Percentiles rank a stretch among this genome's conserved stretches.
Evolutionary conservation across 345 rosid species (phyloP).

Genomic region (Syzygium aqueum): DNA sequence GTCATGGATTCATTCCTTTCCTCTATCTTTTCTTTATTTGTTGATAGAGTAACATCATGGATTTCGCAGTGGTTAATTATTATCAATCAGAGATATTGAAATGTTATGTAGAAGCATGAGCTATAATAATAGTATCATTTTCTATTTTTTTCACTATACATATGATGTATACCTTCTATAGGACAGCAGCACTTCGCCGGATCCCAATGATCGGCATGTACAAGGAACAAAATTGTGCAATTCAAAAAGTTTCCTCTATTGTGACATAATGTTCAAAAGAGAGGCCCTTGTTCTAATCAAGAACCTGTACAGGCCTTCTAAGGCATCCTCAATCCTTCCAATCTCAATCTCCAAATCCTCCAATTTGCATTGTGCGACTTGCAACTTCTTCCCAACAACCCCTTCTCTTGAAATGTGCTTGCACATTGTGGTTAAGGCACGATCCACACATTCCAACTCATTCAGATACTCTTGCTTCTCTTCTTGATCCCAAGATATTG

Average conservation of each 20-base stretch:
- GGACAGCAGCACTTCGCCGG: no score
- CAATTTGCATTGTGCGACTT: constrained; percentile 21
- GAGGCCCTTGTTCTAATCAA: constrained; percentile 54
- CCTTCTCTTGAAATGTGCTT: background rate
- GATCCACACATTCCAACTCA: constrained; percentile 16
- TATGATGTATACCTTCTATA: background rate
- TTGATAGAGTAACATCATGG: background rate
- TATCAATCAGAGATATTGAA: background rate
- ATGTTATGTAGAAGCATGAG: background rate
- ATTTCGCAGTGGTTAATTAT: background rate
- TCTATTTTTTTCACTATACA: background rate
- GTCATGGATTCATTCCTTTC: background rate
- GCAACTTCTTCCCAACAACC: constrained; percentile 10
- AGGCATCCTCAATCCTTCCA: constrained; percentile 36
- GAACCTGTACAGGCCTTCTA: constrained; percentile 42
- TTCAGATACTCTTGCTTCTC: constrained; percentile 30
- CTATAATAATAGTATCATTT: background rate
- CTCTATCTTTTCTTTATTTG: background rate
- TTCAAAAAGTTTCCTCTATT: background rate
- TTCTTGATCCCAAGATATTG: constrained; percentile 37
- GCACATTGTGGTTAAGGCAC: constrained; percentile 19
- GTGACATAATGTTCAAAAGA: constrained; percentile 49
- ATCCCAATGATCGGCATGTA: background rate
- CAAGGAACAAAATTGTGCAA: background rate
- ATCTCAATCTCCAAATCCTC: constrained; percentile 33